Conservation (phyloP, 2,329 filamentous ascomycete species). For the Dissoconium aciculare region DNA sequence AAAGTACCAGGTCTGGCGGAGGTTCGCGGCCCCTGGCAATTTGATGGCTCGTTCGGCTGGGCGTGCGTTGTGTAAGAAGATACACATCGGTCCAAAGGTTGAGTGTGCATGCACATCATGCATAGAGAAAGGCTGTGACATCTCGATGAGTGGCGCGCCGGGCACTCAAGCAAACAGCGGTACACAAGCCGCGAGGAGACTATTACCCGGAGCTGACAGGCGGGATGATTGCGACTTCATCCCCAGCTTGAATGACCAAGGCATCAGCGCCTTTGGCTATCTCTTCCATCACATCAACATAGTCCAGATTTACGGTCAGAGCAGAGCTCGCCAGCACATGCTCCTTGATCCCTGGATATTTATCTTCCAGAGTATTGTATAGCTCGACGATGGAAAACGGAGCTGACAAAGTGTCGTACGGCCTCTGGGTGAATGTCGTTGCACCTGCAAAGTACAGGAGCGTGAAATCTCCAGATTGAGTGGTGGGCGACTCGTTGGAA, state of each 20-base stretch:
- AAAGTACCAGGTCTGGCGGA: slow-evolving; percentile 30
- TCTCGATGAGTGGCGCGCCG: no score
- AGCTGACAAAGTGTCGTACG: slow-evolving; percentile 50
- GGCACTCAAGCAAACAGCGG: no score
- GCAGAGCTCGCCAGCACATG: slow-evolving; percentile 58
- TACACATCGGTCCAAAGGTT: no score
- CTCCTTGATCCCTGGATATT: slow-evolving; percentile 52
- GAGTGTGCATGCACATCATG: no score
- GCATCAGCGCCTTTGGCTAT: slow-evolving; percentile 27
- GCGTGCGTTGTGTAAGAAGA: slow-evolving; percentile 18
- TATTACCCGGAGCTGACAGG: slow-evolving; percentile 69
- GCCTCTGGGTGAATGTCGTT: slow-evolving; percentile 53
- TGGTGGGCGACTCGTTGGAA: no score
- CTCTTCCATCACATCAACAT: slow-evolving; percentile 52
- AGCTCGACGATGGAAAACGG: slow-evolving; percentile 49
- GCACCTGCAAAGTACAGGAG: slow-evolving; percentile 72
- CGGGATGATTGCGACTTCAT: slow-evolving; percentile 78
- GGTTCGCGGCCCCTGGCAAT: slow-evolving; percentile 27
- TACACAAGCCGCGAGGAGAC: no score
- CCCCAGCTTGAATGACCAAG: slow-evolving; percentile 49
- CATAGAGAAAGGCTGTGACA: no score
- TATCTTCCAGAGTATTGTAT: slow-evolving; percentile 52
- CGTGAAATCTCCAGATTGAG: slow-evolving; percentile 65
- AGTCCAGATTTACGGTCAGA: slow-evolving; percentile 66
- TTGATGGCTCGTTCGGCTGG: slow-evolving; percentile 36